Evolutionary conservation across 148 eudicot genomes (phyloP).

Genomic region (Rhododendron henanense): DNA sequence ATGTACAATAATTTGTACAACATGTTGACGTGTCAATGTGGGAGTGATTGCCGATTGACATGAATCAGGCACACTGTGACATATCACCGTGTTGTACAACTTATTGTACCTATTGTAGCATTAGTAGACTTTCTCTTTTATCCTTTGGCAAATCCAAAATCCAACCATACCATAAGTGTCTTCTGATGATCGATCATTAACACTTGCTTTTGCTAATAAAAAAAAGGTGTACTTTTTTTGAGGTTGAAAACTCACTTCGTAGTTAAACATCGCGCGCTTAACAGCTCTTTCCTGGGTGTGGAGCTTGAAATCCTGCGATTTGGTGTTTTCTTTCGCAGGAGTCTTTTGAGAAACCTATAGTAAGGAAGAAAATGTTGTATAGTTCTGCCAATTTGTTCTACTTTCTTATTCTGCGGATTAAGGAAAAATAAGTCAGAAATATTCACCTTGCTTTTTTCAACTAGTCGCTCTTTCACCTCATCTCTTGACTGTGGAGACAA

Average conservation of each 20-base stretch:
- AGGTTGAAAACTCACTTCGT: conserved; percentile 43
- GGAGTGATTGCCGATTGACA: not conserved
- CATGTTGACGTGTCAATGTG: not conserved
- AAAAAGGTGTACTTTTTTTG: not conserved
- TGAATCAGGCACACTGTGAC: not conserved
- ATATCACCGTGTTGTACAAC: not conserved
- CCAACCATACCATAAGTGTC: not conserved
- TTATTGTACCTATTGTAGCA: not conserved
- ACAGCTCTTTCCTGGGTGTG: conserved; percentile 72
- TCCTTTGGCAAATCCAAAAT: not conserved
- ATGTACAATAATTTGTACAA: not conserved
- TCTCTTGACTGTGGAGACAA: conserved; percentile 9
- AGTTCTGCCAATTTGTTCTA: not conserved
- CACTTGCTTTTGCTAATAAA: not conserved
- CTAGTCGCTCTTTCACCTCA: conserved; percentile 10
- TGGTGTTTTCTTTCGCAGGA: conserved; percentile 48
- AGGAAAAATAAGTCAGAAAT: not conserved
- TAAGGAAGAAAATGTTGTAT: not conserved
- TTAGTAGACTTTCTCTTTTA: not conserved
- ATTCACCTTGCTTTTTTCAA: not conserved
- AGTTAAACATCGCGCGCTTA: conserved; percentile 57
- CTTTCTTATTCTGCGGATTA: not conserved
- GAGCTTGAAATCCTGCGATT: conserved; percentile 52
- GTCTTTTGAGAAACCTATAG: conserved; percentile 34
- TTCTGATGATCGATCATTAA: not conserved